Percentiles rank a stretch among this genome's conserved stretches.
phyloP scores from a whole-genome alignment of 306 rosid genomes.

The Rosa lucieae region DNA sequence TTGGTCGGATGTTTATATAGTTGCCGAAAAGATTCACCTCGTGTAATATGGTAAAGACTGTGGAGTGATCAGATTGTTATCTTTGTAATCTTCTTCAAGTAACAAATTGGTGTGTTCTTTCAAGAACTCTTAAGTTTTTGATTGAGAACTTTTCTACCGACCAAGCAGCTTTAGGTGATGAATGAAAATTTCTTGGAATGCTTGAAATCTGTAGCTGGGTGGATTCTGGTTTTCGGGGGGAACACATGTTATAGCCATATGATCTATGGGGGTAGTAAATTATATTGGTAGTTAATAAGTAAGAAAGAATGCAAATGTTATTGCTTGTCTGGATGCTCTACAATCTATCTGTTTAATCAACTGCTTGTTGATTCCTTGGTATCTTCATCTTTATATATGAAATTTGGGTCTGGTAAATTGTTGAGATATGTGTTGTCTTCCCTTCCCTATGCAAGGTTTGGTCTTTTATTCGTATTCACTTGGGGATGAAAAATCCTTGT shows the following conservation, averaged over 20 bases:
- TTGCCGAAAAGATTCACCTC: background rate
- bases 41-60: background rate
- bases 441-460: background rate
- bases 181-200: background rate
- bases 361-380: background rate
- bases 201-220: background rate
- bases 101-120: background rate
- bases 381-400: background rate
- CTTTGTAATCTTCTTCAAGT: background rate
- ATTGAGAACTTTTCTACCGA: background rate
- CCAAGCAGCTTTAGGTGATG: background rate
- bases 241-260: background rate
- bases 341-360: background rate
- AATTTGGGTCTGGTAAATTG: background rate
- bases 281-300: background rate
- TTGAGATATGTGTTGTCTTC: background rate
- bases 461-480: background rate
- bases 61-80: background rate
- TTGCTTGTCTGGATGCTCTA: background rate
- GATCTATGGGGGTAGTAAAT: background rate
- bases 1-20: background rate
- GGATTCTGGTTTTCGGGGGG: background rate
- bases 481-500: background rate
- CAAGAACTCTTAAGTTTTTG: background rate
- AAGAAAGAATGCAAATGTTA: background rate